Evolutionary conservation across 495 filamentous ascomycete genomes (phyloP), one percentile per base, ranked within the genome.

Genomic region (Penicillium atrosanguineum): DNA sequence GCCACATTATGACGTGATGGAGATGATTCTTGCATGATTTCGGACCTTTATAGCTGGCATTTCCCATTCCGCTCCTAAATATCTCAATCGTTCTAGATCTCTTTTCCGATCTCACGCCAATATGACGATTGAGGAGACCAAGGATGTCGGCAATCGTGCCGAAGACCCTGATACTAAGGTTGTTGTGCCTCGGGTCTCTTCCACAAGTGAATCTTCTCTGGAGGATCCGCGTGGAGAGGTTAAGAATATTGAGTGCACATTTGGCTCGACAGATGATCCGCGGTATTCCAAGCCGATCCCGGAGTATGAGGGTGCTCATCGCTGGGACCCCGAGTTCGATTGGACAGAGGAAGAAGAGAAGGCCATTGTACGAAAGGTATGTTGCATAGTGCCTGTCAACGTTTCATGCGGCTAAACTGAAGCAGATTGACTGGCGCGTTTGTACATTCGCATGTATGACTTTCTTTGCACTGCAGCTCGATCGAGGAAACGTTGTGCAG

Each of bases 391-490:
- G 12, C 4, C 36, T 28, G 23, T 48, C 4, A 21, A 21, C 5
- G 0, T 49, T 16, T 39, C n/a, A 2, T 16, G 16, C 8, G 25
- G 4, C 16, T n/a, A 2, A 44, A 18, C 7, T 11, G 47, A 29
- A n/a, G 14, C 55, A 73, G 79, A 80, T 84, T 48, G 83, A 86
- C 48, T 63, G 68, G 42, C 70, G 77, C 14, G 71, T 91, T 9
- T 84, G 81, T 50, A 72, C 77, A 25, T 84, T 84, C 73, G 83
- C 83, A 6, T 91, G 88, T 57, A 63, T 90, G 23, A 92, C 89
- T 69, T 93, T 94, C 68, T 91, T 93, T 48, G 87, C 87, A 0
- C 79, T 95, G 25, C 88, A 95, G 56, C 73, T 93, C 2, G 90
- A 95, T 61, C 78, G 90, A 40, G 84, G 85, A 19, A 95, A 92